Conservation (phyloP, 1,284 basidiomycete genomes). For the Sphaerobolus stellatus region DNA sequence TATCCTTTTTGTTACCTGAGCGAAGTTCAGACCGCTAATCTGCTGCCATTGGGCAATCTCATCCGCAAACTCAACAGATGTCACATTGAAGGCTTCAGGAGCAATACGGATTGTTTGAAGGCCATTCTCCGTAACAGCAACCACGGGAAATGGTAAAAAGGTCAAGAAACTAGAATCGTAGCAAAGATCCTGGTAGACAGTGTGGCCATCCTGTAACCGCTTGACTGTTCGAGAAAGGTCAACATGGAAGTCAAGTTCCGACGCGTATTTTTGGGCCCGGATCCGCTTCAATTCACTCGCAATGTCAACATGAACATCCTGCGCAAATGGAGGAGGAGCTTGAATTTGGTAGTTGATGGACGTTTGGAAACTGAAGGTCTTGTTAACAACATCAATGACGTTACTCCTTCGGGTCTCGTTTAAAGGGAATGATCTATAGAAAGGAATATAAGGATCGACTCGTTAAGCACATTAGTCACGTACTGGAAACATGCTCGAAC, state of each 20-base stretch:
- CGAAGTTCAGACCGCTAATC: slow-evolving; percentile 39
- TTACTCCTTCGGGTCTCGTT: slow-evolving; percentile 31
- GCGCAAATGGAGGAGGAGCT: slow-evolving; percentile 53
- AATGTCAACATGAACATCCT: slow-evolving; percentile 57
- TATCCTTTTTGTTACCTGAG: slow-evolving; percentile 38
- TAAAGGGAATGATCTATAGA: slow-evolving; percentile 11
- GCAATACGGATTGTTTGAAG: slow-evolving; percentile 53
- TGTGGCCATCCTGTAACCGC: slow-evolving; percentile 58
- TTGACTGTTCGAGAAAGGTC: slow-evolving; percentile 55
- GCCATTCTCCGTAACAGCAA: slow-evolving; percentile 49
- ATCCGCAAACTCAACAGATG: slow-evolving; percentile 52
- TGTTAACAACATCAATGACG: slow-evolving; percentile 54
- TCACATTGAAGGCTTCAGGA: slow-evolving; percentile 55
- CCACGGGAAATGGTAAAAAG: slow-evolving; percentile 54
- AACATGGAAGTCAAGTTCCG: slow-evolving; percentile 55
- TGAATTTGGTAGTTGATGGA: slow-evolving; percentile 57
- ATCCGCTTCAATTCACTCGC: slow-evolving; percentile 51
- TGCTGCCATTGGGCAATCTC: slow-evolving; percentile 56
- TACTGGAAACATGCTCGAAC: slow-evolving; percentile 50
- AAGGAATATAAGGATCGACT: background rate
- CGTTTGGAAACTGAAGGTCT: slow-evolving; percentile 59
- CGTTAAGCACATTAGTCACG: slow-evolving; percentile 20
- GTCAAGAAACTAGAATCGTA: slow-evolving; percentile 56
- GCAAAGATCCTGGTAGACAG: slow-evolving; percentile 53
- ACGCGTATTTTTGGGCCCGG: slow-evolving; percentile 40